Base-by-base conservation (phyloP, 805 yeast genomes). In the Candida xyloterini region DNA sequence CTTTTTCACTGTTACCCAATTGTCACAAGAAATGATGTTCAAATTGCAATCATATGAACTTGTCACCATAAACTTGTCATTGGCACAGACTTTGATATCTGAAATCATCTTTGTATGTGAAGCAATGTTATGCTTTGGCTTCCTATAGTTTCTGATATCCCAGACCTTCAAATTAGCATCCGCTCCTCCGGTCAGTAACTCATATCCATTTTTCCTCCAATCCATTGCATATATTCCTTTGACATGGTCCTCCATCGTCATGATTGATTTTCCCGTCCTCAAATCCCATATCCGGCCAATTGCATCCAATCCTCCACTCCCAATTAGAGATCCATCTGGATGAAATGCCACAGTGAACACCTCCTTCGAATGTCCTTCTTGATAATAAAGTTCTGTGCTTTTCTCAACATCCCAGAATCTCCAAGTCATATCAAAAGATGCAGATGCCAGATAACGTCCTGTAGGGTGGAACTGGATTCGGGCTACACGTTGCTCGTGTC, bases 341-440 rank as follows among this genome's bases (percentile, higher is more conserved):
- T 89, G 95, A 46, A 83, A 73, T 1, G 75, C 63, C 3, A 84
- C 58, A 0, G 79, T 54, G 44, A 75, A 78, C 0, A 89, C 80
- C 42, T 79, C 93, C 51, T 78, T 81, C 1, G 84, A 66, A 56
- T 91, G 97, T 0, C 97, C 96, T 55, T 87, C 95, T 58, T 91
- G 98, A 43, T 76, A 67, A 28, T 76, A 64, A 6, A 91, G 53
- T 38, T 78, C 78, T 22, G 56, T 55, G 11, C 61, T 59, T 4
- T 68, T 73, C 10, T 65, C 62, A 0, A 79, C 48, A 59, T 91
- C 96, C 95, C 95, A 90, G 3, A 87, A 58, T 44, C 87, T 74
- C 96, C 96, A 91, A 0, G 96, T 86, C 48, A 70, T 71, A 60
- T 91, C 97, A 53, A 73, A 81, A 0, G 96, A 89, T 0, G 95